These are phyloP conservation scores for Debaryomyces sp. DNA, from an alignment of 1,139 yeast species.

Conservation along the genomic window DNA sequence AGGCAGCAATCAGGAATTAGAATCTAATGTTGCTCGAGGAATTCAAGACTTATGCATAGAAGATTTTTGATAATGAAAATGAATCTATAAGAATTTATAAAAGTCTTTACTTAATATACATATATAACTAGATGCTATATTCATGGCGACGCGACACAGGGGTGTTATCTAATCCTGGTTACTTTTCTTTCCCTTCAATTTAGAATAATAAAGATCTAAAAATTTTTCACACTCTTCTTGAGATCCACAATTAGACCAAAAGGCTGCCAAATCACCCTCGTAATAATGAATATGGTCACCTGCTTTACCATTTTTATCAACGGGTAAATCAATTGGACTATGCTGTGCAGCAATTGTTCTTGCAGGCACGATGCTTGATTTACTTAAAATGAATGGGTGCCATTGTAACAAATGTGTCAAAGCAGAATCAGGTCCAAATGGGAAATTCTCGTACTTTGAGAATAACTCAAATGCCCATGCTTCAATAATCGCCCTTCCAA, in stretches of 20 bases:
- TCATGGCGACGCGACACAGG: neutral
- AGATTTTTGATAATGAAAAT: constrained; percentile 16
- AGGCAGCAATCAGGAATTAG: neutral
- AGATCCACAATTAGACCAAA: constrained; percentile 56
- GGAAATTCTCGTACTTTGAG: constrained; percentile 65
- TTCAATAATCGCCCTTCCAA: constrained; percentile 70
- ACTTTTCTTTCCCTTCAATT: constrained; percentile 16
- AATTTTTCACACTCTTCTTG: constrained; percentile 53
- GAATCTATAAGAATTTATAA: neutral
- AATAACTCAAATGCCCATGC: constrained; percentile 74
- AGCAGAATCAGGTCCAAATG: constrained; percentile 63
- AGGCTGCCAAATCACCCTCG: constrained; percentile 65
- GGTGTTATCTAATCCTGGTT: neutral
- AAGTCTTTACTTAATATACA: constrained; percentile 1
- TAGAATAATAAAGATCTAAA: constrained; percentile 38
- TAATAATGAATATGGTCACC: constrained; percentile 49
- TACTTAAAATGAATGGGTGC: constrained; percentile 82
- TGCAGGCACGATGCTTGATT: constrained; percentile 70
- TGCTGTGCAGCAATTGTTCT: constrained; percentile 42
- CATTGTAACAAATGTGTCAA: constrained; percentile 85
- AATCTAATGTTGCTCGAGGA: constrained; percentile 11
- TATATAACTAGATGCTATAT: neutral
- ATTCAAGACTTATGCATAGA: constrained; percentile 19
- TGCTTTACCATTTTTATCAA: constrained; percentile 24
- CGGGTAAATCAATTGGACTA: constrained; percentile 14